phyloP scores from a whole-genome alignment of 2,329 filamentous ascomycete genomes.

The Cladophialophora yegresii region DNA sequence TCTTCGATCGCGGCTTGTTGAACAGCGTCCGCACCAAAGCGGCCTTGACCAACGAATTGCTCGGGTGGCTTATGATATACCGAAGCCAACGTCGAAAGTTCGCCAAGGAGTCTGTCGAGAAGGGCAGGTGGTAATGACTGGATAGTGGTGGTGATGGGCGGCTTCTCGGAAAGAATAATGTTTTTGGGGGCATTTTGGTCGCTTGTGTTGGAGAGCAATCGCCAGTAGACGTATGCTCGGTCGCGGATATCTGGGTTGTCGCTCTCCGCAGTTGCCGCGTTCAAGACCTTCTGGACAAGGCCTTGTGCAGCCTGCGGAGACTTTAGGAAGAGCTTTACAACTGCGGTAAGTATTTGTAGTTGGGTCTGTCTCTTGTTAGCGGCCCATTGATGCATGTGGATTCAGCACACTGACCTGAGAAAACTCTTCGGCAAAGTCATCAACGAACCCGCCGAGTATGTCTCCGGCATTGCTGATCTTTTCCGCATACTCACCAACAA shows the following conservation, averaged over 20 bases:
- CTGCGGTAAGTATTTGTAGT: slow-evolving; percentile 92
- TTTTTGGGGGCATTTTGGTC: slow-evolving; percentile 90
- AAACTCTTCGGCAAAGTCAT: slow-evolving; percentile 93
- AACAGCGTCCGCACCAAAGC: slow-evolving; percentile 90
- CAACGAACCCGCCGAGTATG: slow-evolving; percentile 86
- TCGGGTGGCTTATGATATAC: slow-evolving; percentile 98
- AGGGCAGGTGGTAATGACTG: slow-evolving; percentile 79
- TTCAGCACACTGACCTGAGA: slow-evolving; percentile 66
- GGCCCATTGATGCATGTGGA: background rate
- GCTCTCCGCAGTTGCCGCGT: slow-evolving; percentile 87
- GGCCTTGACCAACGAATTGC: slow-evolving; percentile 95
- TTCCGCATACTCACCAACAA: slow-evolving; percentile 97
- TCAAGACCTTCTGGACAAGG: slow-evolving; percentile 90
- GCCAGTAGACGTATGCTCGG: slow-evolving; percentile 97
- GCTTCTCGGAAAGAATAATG: slow-evolving; percentile 90
- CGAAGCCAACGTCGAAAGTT: slow-evolving; percentile 91
- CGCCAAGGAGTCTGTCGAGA: slow-evolving; percentile 83
- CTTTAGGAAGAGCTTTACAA: slow-evolving; percentile 96
- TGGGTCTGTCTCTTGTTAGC: slow-evolving; percentile 67
- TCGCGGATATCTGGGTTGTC: slow-evolving; percentile 98
- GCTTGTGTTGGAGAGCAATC: slow-evolving; percentile 75
- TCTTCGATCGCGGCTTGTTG: slow-evolving; percentile 96
- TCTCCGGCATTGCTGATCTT: slow-evolving; percentile 99
- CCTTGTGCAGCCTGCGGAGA: slow-evolving; percentile 89
- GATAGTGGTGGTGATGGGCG: slow-evolving; percentile 91